Evolutionary conservation across 2,329 filamentous ascomycete genomes (phyloP).

Genomic region (Sporothrix dimorphospora): DNA sequence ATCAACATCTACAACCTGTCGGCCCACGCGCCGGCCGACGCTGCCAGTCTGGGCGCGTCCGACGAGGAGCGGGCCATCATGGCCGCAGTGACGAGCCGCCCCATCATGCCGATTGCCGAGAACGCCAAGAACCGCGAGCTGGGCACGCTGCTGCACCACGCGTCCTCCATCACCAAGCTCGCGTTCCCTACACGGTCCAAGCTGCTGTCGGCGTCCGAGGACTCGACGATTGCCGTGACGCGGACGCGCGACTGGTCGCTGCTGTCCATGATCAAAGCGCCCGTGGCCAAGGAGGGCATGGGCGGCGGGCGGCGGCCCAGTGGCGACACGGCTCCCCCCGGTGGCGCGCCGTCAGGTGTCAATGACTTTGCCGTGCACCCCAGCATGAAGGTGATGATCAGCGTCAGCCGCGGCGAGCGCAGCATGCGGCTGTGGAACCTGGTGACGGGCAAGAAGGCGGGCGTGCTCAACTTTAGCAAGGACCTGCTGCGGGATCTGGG

Average conservation of each 20-base stretch:
- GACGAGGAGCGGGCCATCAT: constrained; percentile 56
- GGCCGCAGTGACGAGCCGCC: constrained; percentile 69
- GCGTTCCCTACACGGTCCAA: constrained; percentile 85
- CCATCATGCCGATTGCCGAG: constrained; percentile 64
- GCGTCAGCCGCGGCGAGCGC: constrained; percentile 83
- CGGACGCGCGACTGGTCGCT: constrained; percentile 87
- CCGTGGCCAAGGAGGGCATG: constrained; percentile 71
- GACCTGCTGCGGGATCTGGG: constrained; percentile 74
- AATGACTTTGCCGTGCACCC: constrained; percentile 96
- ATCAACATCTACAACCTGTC: constrained; percentile 95
- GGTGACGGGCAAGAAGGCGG: constrained; percentile 93
- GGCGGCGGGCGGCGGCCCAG: constrained; percentile 61
- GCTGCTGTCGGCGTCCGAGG: constrained; percentile 83
- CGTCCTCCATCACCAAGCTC: constrained; percentile 77
- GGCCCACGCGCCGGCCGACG: constrained; percentile 62
- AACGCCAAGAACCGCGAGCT: constrained; percentile 87
- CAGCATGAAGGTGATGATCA: constrained; percentile 95
- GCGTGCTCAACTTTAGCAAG: constrained; percentile 81
- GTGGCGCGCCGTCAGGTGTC: constrained; percentile 81
- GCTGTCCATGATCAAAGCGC: constrained; percentile 85
- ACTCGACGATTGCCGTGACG: constrained; percentile 87
- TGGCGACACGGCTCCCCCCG: constrained; percentile 84
- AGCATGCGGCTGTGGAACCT: constrained; percentile 96
- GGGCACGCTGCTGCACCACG: constrained; percentile 84
- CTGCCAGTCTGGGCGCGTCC: constrained; percentile 37